Base-by-base conservation (phyloP, 306 rosid species). In the Casuarina cunninghamiana region DNA sequence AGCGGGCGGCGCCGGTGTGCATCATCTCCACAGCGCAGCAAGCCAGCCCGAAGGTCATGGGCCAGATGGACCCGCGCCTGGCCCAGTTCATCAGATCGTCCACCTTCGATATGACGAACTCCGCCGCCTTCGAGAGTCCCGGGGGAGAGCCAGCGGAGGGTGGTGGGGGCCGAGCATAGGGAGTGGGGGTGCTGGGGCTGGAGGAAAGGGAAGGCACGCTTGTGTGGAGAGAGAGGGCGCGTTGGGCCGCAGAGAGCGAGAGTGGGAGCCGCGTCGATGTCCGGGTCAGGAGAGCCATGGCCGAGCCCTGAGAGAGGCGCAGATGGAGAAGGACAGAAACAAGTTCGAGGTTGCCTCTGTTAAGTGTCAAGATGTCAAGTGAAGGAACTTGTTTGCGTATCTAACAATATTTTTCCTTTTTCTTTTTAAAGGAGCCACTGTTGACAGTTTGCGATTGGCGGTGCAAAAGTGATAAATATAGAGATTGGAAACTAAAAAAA, bases 11-110 rank as follows among this genome's bases (percentile, higher is more conserved):
- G 17, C 99, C 98, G 2, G 99, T 90, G 84, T 96, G 99, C 99
- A 96, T 96, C 98, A 96, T 96, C 83, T 96, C 99, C 17, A 93
- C 99, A 66, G 99, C 99, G 87, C 99, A 96, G 79, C 99, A 96
- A 10, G 99, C 99, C 3, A 96, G 97, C 1, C 99, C 99, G 53
- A 96, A 96, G 21, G 99, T 93, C 98, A 94, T 90, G 63, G 97
- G 97, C 98, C 98, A 94, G 81, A 92, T 89, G 75, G 98, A 94
- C 15, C 97, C 97, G 4, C 90, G 88, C 2, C 98, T 94, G 49
- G 97, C 98, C 98, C 98, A 94, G 75, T 94, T 94, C 97, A 92
- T 78, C 71, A 94, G 96, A 80, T 94, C 94, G 39, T 94, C 98
- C 0, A 92, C 97, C 87, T 92, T 91, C 1, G 98, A 94, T 85